Conservation (phyloP, 495 filamentous ascomycete genomes). For the Rostrohypoxylon terebratum region DNA sequence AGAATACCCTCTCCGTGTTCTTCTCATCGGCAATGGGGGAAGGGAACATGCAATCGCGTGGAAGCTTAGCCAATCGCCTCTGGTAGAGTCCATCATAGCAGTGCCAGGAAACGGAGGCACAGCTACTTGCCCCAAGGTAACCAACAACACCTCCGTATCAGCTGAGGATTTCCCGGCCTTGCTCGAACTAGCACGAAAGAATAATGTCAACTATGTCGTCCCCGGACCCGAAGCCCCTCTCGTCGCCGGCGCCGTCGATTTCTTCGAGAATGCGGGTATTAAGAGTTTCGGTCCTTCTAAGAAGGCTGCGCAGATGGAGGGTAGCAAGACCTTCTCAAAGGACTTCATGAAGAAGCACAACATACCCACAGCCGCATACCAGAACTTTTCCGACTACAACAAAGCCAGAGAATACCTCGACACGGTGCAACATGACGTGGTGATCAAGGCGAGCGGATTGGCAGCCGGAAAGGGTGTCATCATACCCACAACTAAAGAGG, state of each 20-base stretch:
- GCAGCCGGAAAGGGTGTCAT: conserved; percentile 95
- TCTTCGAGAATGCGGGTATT: conserved; percentile 83
- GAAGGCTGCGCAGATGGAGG: conserved; percentile 90
- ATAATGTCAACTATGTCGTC: conserved; percentile 84
- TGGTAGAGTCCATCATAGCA: conserved; percentile 72
- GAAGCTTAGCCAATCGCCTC: conserved; percentile 86
- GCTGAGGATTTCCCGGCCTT: conserved; percentile 81
- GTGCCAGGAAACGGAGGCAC: conserved; percentile 94
- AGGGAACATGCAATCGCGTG: conserved; percentile 95
- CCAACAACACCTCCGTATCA: conserved; percentile 74
- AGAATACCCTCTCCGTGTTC: conserved; percentile 64
- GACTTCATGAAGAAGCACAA: conserved; percentile 95
- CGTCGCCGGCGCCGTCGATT: conserved; percentile 88
- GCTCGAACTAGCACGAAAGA: conserved; percentile 76
- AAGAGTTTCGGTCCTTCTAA: conserved; percentile 88
- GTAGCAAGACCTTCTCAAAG: conserved; percentile 96
- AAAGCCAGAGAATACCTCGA: conserved; percentile 81
- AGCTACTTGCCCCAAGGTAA: conserved; percentile 73
- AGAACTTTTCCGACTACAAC: conserved; percentile 87
- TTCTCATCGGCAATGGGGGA: conserved; percentile 93
- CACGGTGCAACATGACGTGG: conserved; percentile 76
- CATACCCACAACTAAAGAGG: conserved; percentile 81
- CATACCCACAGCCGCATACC: conserved; percentile 91
- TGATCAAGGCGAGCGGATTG: conserved; percentile 89
- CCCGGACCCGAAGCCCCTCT: conserved; percentile 93